These are phyloP conservation scores for Oldenlandia corymbosa DNA, from an alignment of 257 asterid species.

Conservation along the genomic window DNA sequence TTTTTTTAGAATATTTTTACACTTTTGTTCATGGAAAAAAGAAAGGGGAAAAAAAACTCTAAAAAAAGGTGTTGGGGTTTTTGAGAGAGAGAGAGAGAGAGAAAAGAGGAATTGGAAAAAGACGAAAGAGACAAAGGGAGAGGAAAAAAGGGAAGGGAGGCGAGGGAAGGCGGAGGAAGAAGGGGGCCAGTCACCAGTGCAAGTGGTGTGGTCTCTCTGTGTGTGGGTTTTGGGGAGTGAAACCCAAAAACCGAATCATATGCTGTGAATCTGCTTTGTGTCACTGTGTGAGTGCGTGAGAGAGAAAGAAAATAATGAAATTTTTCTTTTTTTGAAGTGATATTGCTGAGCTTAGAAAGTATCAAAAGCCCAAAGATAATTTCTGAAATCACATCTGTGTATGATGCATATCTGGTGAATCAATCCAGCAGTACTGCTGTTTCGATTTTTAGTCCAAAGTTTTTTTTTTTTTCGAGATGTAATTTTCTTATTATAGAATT, in stretches of 20 bases:
- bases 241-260: conserved; percentile 11
- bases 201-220: not conserved
- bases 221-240: not conserved
- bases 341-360: too few species aligned
- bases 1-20: conserved; percentile 20
- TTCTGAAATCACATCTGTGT: too few species aligned
- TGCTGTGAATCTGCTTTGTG: conserved; percentile 11
- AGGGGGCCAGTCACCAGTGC: not conserved
- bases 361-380: too few species aligned
- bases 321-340: too few species aligned
- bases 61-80: conserved; percentile 41
- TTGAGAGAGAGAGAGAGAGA: conserved; percentile 26
- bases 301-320: not conserved
- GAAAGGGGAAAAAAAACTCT: conserved; percentile 16
- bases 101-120: conserved; percentile 22
- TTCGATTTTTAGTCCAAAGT: too few species aligned
- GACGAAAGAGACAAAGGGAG: conserved; percentile 10
- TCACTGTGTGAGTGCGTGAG: not conserved
- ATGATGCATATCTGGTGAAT: too few species aligned
- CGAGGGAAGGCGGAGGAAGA: not conserved
- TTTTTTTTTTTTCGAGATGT: too few species aligned
- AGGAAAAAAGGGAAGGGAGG: not conserved
- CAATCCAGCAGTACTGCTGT: too few species aligned
- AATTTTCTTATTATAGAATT: too few species aligned
- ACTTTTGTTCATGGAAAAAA: conserved; percentile 35